Percentiles rank a stretch among this genome's conserved stretches.
Evolutionary conservation across 192 early-diverging fungal species (phyloP).

Genomic region (Ramicandelaber brevisporus): DNA sequence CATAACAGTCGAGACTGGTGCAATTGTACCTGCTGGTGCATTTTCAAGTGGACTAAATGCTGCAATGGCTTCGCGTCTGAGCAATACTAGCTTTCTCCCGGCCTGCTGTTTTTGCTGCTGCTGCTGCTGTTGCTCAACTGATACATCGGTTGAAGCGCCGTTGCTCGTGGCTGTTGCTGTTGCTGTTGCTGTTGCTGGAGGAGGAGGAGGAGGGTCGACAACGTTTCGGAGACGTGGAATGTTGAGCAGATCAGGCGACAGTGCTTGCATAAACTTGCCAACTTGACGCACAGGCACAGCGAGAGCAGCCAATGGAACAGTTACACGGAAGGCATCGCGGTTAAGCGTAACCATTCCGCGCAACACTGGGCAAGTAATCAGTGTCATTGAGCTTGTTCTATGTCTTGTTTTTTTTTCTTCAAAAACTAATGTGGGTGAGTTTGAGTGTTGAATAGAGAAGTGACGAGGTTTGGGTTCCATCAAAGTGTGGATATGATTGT

Average conservation of each 20-base stretch:
- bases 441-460: too few species aligned
- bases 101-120: slow-evolving; percentile 1
- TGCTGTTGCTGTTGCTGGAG: neutral
- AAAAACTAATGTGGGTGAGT: too few species aligned
- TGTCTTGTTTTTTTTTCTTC: too few species aligned
- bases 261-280: slow-evolving; percentile 17
- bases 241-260: slow-evolving; percentile 23
- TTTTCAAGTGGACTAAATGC: too few species aligned
- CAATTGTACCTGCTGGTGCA: too few species aligned
- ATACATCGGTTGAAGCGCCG: slow-evolving; percentile 22
- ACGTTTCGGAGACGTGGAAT: slow-evolving; percentile 39
- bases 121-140: slow-evolving; percentile 1
- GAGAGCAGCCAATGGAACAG: slow-evolving; percentile 33
- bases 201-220: slow-evolving; percentile 13
- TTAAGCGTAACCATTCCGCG: slow-evolving; percentile 41
- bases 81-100: too few species aligned
- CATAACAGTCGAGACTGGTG: too few species aligned
- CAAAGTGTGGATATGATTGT: too few species aligned
- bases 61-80: neutral
- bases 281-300: slow-evolving; percentile 30
- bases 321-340: slow-evolving; percentile 27
- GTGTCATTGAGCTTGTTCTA: neutral
- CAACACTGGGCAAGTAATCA: slow-evolving; percentile 27
- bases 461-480: too few species aligned
- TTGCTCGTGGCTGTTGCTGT: slow-evolving; percentile 9